phyloP scores from a whole-genome alignment of 768 basidiomycete species.

The Aureoboletus auriporus region DNA sequence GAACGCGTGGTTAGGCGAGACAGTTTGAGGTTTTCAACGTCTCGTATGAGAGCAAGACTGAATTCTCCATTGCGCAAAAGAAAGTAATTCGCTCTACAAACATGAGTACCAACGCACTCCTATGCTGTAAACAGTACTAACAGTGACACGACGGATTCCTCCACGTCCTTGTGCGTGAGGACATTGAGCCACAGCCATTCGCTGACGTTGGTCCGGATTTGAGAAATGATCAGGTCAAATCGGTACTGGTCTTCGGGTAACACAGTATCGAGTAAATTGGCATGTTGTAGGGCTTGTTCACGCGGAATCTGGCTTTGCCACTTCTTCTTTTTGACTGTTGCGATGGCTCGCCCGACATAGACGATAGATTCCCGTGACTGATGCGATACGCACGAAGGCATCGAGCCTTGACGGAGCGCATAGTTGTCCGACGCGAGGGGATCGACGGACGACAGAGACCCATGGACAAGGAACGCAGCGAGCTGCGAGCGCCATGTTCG shows the following conservation, averaged over 20 bases:
- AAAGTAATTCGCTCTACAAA: conserved; percentile 76
- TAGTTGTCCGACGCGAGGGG: conserved; percentile 64
- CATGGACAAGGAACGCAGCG: conserved; percentile 78
- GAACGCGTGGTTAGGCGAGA: conserved; percentile 69
- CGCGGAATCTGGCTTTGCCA: conserved; percentile 78
- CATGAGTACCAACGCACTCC: conserved; percentile 4
- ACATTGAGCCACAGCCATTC: conserved; percentile 96
- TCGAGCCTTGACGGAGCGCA: conserved; percentile 55
- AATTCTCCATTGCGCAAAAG: conserved; percentile 88
- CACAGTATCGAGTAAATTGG: conserved; percentile 58
- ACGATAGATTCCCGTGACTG: conserved; percentile 77
- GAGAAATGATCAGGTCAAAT: conserved; percentile 70
- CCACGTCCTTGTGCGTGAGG: conserved; percentile 76
- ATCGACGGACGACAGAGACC: conserved; percentile 56
- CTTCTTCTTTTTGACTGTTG: conserved; percentile 74
- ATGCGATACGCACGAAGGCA: conserved; percentile 71
- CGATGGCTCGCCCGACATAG: conserved; percentile 85
- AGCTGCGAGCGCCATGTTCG: conserved; percentile 82
- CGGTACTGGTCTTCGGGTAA: conserved; percentile 72
- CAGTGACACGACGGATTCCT: conserved; percentile 82
- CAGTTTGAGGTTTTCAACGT: conserved; percentile 79
- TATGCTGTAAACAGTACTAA: conserved; percentile 35
- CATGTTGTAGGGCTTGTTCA: conserved; percentile 60
- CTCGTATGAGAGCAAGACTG: conserved; percentile 75
- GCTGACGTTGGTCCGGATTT: conserved; percentile 74